phyloP scores from a whole-genome alignment of 768 basidiomycete species.

The Tricholoma matsutake region DNA sequence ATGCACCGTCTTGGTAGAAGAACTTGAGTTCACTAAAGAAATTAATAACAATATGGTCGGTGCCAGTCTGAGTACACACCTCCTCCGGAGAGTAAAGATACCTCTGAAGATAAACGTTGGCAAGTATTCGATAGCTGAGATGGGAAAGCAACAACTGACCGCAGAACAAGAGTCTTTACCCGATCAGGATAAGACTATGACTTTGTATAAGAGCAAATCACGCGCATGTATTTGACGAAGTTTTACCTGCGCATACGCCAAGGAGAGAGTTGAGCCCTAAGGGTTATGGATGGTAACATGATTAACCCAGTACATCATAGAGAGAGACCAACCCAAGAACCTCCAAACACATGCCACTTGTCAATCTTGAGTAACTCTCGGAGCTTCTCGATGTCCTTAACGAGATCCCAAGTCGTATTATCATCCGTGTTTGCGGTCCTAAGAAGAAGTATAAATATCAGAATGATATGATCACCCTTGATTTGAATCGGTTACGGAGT shows the following conservation, averaged over 20 bases:
- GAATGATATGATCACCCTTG: not conserved
- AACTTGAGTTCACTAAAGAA: slow-evolving; percentile 71
- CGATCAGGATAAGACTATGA: slow-evolving; percentile 73
- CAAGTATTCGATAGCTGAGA: not conserved
- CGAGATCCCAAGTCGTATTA: slow-evolving; percentile 94
- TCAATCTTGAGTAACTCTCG: slow-evolving; percentile 73
- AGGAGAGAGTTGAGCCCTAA: slow-evolving; percentile 81
- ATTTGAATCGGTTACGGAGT: slow-evolving; percentile 56
- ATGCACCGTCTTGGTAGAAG: slow-evolving; percentile 88
- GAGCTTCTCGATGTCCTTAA: slow-evolving; percentile 84
- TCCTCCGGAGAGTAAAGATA: slow-evolving; percentile 84
- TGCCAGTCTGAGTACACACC: slow-evolving; percentile 33
- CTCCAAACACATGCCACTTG: slow-evolving; percentile 94
- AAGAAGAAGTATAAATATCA: slow-evolving; percentile 1
- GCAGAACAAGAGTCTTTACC: slow-evolving; percentile 74
- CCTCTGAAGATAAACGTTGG: slow-evolving; percentile 45
- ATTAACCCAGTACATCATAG: not conserved
- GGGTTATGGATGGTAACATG: not conserved
- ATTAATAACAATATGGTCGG: not conserved
- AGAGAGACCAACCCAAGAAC: slow-evolving; percentile 72
- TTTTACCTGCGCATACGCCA: slow-evolving; percentile 80
- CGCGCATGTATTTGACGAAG: not conserved
- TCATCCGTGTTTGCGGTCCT: slow-evolving; percentile 76
- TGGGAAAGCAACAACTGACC: slow-evolving; percentile 37
- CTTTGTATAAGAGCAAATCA: not conserved